A percentile compares a stretch with the other conserved stretches of the same genome.
These are phyloP conservation scores for Syzygium aqueum DNA, from an alignment of 345 rosid species.

Conservation along the genomic window DNA sequence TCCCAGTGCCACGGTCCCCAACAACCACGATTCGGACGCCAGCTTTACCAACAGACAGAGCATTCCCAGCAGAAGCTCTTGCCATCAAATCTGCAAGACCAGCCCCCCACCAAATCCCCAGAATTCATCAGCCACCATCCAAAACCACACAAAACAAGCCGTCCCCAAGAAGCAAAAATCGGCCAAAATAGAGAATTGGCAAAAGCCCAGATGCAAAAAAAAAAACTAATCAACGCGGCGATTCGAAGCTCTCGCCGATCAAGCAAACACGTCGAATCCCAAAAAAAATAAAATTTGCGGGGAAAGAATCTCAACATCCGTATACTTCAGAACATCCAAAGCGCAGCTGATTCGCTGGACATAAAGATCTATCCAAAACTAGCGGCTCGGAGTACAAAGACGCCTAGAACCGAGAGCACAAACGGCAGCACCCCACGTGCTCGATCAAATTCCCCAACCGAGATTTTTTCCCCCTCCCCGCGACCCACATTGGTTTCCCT, in stretches of 20 bases:
- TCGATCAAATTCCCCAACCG: neutral
- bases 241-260: neutral
- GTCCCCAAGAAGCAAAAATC: neutral
- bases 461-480: rapidly evolving
- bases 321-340: neutral
- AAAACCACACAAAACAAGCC: neutral
- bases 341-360: neutral
- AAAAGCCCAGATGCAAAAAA: no score
- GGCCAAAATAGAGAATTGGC: neutral
- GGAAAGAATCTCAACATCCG: neutral
- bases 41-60: constrained; percentile 39
- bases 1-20: constrained; percentile 90
- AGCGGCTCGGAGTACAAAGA: neutral
- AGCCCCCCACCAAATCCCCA: neutral
- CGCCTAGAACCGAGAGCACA: neutral
- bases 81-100: constrained; percentile 7
- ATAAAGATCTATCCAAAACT: neutral
- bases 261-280: neutral
- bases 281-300: neutral
- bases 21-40: constrained; percentile 80
- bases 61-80: neutral
- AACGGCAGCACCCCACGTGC: neutral
- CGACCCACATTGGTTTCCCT: neutral
- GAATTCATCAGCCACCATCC: neutral
- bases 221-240: neutral